phyloP scores from a whole-genome alignment of 352 stramenopile species.

The Plasmopara viticola region DNA sequence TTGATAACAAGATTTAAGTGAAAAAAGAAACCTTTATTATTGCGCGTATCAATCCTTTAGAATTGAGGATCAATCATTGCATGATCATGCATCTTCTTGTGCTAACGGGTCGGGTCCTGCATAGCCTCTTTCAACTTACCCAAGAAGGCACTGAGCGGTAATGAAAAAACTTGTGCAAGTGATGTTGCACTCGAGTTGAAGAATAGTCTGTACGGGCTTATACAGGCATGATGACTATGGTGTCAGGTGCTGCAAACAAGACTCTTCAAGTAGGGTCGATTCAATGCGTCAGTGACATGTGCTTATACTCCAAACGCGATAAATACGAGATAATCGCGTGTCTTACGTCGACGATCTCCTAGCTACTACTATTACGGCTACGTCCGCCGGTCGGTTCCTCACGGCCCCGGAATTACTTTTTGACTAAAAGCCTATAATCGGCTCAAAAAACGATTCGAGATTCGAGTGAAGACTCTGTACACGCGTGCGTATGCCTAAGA shows the following conservation, averaged over 20 bases:
- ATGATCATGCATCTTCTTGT: no score
- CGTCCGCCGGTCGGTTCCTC: not conserved
- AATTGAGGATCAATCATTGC: no score
- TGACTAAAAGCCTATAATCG: no score
- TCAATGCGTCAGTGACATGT: not conserved
- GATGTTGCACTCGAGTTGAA: not conserved
- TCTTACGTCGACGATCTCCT: slow-evolving; percentile 3
- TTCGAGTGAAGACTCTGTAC: not conserved
- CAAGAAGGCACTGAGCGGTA: no score
- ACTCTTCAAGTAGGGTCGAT: not conserved
- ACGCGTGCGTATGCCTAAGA: not conserved
- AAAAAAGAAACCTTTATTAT: no score
- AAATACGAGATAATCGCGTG: not conserved
- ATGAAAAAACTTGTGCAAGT: no score
- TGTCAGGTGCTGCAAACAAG: not conserved
- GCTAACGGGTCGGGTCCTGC: no score
- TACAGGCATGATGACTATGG: not conserved
- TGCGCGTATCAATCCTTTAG: no score
- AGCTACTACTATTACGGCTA: not conserved
- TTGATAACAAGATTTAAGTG: no score
- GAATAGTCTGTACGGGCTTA: not conserved
- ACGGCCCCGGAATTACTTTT: not conserved
- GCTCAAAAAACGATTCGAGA: not conserved
- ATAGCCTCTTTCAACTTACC: no score
- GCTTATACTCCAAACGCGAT: not conserved